phyloP scores from a whole-genome alignment of 371 early-diverging fungal species.

The Mortierella sp. region DNA sequence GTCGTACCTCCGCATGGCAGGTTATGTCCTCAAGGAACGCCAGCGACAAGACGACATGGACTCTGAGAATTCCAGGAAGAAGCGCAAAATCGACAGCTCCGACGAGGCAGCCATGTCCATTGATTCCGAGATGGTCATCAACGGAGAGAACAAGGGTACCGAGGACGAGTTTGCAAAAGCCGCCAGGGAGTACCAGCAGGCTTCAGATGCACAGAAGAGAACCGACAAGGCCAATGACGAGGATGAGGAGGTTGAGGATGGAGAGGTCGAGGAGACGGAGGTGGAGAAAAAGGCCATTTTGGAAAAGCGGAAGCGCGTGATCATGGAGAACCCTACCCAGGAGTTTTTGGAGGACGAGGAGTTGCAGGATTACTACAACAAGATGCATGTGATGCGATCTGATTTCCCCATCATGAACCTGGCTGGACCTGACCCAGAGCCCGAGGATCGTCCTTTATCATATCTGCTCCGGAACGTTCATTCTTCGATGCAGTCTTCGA shows the following conservation, averaged over 20 bases:
- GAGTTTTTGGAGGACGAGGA: slow-evolving; percentile 30
- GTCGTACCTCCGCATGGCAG: slow-evolving; percentile 71
- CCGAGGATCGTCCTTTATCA: slow-evolving; percentile 51
- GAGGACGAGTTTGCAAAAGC: neutral
- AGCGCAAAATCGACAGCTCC: slow-evolving; percentile 25
- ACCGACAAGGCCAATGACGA: neutral
- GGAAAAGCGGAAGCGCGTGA: slow-evolving; percentile 28
- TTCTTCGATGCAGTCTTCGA: slow-evolving; percentile 48
- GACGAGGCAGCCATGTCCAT: neutral
- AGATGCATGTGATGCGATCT: slow-evolving; percentile 64
- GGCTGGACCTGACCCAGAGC: slow-evolving; percentile 60
- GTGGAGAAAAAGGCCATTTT: slow-evolving; percentile 35
- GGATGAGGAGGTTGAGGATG: slow-evolving; percentile 36
- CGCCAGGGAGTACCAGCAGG: neutral
- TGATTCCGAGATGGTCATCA: neutral
- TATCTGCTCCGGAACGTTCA: slow-evolving; percentile 66
- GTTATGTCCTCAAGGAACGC: slow-evolving; percentile 63
- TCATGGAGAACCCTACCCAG: slow-evolving; percentile 43
- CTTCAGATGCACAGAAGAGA: neutral
- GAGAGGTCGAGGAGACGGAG: slow-evolving; percentile 22
- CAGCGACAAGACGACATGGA: slow-evolving; percentile 22
- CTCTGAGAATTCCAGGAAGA: slow-evolving; percentile 31
- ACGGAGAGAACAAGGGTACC: slow-evolving; percentile 3
- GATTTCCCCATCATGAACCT: slow-evolving; percentile 65
- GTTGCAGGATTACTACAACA: slow-evolving; percentile 59